phyloP scores from a whole-genome alignment of 176 grass and related monocot genomes.

The Oryza australiensis region DNA sequence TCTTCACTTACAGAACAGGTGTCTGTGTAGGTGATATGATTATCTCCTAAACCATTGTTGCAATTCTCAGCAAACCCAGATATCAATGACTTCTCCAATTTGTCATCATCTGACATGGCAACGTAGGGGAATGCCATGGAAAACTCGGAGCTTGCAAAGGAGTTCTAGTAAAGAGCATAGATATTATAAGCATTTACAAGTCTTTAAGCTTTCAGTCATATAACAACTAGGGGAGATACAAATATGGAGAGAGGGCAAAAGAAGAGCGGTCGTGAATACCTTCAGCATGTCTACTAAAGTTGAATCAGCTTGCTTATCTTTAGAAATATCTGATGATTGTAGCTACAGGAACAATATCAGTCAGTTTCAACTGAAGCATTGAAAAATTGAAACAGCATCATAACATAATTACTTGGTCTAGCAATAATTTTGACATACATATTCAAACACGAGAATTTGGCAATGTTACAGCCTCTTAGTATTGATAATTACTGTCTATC shows the following conservation, averaged over 20 bases:
- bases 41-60: conserved; percentile 50
- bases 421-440: not conserved
- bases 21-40: conserved; percentile 53
- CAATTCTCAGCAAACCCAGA: conserved; percentile 76
- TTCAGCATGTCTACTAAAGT: conserved; percentile 71
- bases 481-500: not conserved
- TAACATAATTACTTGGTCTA: not conserved
- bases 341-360: conserved; percentile 51
- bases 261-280: conserved; percentile 36
- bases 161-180: conserved; percentile 44
- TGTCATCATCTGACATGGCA: conserved; percentile 58
- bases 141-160: conserved; percentile 76
- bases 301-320: conserved; percentile 59
- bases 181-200: conserved; percentile 12
- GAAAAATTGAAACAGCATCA: not conserved
- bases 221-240: not conserved
- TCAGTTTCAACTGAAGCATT: not conserved
- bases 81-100: conserved; percentile 72
- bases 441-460: conserved; percentile 2
- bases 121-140: conserved; percentile 91
- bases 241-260: not conserved
- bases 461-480: not conserved
- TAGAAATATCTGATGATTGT: conserved; percentile 81
- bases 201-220: not conserved
- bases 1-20: conserved; percentile 49